Evolutionary conservation across 805 yeast genomes (phyloP).

Genomic region (Nakazawaea ambrosiae): DNA sequence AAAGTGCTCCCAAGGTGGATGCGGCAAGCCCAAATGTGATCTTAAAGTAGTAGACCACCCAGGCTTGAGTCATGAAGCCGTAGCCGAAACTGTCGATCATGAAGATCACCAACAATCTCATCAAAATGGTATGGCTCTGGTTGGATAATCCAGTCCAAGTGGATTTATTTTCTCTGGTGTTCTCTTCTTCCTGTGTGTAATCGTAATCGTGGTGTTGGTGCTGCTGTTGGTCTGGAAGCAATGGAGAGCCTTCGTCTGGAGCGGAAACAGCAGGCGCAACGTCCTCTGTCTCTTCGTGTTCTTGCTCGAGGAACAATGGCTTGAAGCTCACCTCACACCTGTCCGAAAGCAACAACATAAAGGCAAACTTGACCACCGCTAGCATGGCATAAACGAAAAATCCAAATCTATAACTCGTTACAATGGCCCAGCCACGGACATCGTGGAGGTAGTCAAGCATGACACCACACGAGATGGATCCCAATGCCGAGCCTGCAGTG

Average conservation of each 20-base stretch:
- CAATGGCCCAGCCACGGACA: slow-evolving; percentile 24
- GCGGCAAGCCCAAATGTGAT: slow-evolving; percentile 47
- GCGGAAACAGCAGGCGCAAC: slow-evolving; percentile 8
- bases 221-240: slow-evolving; percentile 6
- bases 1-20: slow-evolving; percentile 55
- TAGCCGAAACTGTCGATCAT: slow-evolving; percentile 84
- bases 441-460: slow-evolving; percentile 39
- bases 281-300: slow-evolving; percentile 18
- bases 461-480: slow-evolving; percentile 59
- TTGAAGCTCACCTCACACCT: slow-evolving; percentile 40
- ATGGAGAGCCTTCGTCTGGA: slow-evolving; percentile 6
- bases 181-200: slow-evolving; percentile 11
- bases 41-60: slow-evolving; percentile 80
- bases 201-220: slow-evolving; percentile 14
- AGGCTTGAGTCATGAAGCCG: slow-evolving; percentile 84
- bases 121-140: slow-evolving; percentile 34
- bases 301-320: slow-evolving; percentile 16
- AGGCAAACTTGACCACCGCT: slow-evolving; percentile 43
- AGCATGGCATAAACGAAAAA: slow-evolving; percentile 50
- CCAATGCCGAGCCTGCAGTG: slow-evolving; percentile 68
- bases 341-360: slow-evolving; percentile 43
- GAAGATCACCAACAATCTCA: slow-evolving; percentile 51
- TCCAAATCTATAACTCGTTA: slow-evolving; percentile 45
- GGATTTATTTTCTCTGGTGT: slow-evolving; percentile 13
- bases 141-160: slow-evolving; percentile 31